Base-by-base conservation (phyloP, 192 early-diverging fungal genomes). In the Diversispora eburnea region DNA sequence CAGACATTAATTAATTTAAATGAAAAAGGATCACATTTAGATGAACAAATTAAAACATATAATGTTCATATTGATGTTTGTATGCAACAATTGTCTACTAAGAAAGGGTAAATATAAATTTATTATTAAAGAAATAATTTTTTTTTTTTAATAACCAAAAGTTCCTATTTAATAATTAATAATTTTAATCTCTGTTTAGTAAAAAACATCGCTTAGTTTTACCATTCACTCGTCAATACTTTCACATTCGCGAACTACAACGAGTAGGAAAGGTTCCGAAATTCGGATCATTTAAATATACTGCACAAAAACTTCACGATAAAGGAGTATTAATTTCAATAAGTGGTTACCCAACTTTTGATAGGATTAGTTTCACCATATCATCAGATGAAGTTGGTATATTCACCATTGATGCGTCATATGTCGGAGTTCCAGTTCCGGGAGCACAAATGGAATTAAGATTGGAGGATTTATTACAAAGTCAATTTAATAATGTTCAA, bases 271-370 rank as follows among this genome's bases (percentile, higher is more conserved):
- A 83, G 7, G 92, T 99, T 43, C 98, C 98, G 0, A 86, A 92
- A 75, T 99, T 95, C 80, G 98, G 98, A 4, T 98, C 97, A 56
- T 98, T 88, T 88, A 98, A 99, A 88, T 99, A 97, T 84, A 93
- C 92, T 17, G 98, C 97, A 2, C 89, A 94, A 75, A 88, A 94
- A 67, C 82, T 99, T 66, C 87, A 94, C 76, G 92, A 97, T 75
- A 93, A 94, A 79, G 95, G 96, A 65, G 94, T 99, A 5, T 81
- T 99, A 49, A 77, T 98, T 22, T 88, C 90, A 49, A 80, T 99
- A 10, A 90, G 91, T 19, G 95, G 91, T 47, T 87, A 94, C 52
- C 83, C 84, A 57, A 91, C 91, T 80, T 98, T 95, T 77, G 90
- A 92, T 69, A 88, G 89, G 73, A 92, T 99, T 64, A 89, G 88